Evolutionary conservation across 768 basidiomycete species (phyloP).

Genomic region (Lentinula detonsa): DNA sequence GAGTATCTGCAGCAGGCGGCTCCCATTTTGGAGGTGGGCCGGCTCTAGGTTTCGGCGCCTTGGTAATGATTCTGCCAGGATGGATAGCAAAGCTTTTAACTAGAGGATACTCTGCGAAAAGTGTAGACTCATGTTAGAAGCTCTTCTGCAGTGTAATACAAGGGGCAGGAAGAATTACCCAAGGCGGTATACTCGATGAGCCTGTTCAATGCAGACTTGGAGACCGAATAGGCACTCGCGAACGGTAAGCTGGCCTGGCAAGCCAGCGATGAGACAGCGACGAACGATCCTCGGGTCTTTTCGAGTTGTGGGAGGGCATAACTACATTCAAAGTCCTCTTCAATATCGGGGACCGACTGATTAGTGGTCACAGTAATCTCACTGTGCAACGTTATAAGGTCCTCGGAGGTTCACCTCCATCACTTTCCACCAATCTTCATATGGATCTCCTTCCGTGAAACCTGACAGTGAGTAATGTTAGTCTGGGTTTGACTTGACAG

Average conservation of each 20-base stretch:
- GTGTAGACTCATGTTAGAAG: not conserved
- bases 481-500: not conserved
- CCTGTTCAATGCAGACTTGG: conserved; percentile 9
- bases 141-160: not conserved
- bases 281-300: conserved; percentile 7
- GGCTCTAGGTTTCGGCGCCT: conserved; percentile 5
- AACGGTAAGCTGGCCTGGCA: conserved; percentile 10
- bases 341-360: not conserved
- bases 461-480: not conserved
- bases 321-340: not conserved
- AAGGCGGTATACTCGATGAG: conserved; percentile 8
- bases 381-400: conserved; percentile 16
- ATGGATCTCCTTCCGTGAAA: conserved; percentile 13
- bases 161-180: not conserved
- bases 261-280: conserved; percentile 8
- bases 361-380: not conserved
- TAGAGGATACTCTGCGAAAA: conserved; percentile 5
- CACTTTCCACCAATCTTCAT: conserved; percentile 16
- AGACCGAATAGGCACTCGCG: conserved; percentile 12
- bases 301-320: conserved; percentile 10
- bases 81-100: conserved; percentile 11
- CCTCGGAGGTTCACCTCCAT: conserved; percentile 18
- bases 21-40: conserved; percentile 3
- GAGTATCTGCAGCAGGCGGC: conserved; percentile 7
- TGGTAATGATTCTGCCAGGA: conserved; percentile 9